phyloP scores from a whole-genome alignment of 306 rosid genomes.

The Lagenaria siceraria region DNA sequence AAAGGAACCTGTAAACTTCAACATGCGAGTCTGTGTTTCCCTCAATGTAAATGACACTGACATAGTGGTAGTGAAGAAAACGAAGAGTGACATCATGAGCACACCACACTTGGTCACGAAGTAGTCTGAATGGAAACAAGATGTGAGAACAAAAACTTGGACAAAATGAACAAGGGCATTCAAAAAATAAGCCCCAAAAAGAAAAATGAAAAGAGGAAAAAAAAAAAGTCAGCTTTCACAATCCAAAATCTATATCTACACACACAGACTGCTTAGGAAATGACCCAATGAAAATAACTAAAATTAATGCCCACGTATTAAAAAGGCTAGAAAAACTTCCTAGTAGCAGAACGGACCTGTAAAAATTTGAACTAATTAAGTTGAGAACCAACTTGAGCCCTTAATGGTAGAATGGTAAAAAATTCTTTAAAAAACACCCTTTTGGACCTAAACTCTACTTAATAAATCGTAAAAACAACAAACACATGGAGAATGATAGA shows the following conservation, averaged over 20 bases:
- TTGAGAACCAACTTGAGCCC: neutral
- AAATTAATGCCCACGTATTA: neutral
- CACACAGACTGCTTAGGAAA: neutral
- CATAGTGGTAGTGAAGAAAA: conserved; percentile 97
- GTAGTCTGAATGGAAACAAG: conserved; percentile 51
- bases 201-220: too few species aligned
- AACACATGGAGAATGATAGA: neutral
- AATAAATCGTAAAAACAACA: neutral
- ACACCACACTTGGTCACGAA: conserved; percentile 95
- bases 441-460: neutral
- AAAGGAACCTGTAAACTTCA: conserved; percentile 77
- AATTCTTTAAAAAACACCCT: neutral
- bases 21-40: conserved; percentile 99
- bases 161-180: neutral
- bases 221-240: neutral
- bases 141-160: neutral
- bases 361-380: neutral
- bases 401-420: neutral
- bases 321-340: neutral
- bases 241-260: neutral
- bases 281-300: neutral
- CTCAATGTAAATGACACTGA: conserved; percentile 95
- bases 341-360: neutral
- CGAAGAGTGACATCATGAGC: conserved; percentile 98
- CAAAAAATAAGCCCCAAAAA: neutral